phyloP scores from a whole-genome alignment of 768 basidiomycete species.

The Mycena filopes region DNA sequence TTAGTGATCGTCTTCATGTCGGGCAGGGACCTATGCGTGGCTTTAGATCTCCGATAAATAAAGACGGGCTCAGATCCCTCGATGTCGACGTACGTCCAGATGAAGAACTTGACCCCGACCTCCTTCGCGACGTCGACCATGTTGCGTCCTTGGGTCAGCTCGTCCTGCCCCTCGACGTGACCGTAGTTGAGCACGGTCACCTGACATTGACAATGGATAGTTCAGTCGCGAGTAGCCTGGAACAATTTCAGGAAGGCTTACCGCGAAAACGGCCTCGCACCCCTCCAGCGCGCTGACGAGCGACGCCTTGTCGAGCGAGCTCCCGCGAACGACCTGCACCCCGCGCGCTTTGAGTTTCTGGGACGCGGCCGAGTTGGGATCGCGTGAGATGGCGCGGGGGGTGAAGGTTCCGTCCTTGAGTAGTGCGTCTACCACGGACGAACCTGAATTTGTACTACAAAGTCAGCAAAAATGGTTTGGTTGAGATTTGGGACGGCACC shows the following conservation, averaged over 20 bases:
- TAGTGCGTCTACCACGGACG: neutral
- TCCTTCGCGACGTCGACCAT: neutral
- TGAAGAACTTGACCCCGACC: constrained; percentile 1
- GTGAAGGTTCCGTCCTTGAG: neutral
- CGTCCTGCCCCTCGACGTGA: neutral
- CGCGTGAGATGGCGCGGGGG: neutral
- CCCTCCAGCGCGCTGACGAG: neutral
- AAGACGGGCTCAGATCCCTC: neutral
- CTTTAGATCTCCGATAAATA: neutral
- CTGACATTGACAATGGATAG: neutral
- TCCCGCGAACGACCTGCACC: neutral
- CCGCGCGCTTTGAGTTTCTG: neutral
- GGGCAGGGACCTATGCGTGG: neutral
- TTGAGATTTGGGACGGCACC: too few relatives aligned
- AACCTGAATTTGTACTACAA: neutral
- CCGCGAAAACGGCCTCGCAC: constrained; percentile 7
- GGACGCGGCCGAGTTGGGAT: neutral
- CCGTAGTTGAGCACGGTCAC: neutral
- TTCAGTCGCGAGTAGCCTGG: too few relatives aligned
- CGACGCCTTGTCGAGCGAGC: neutral
- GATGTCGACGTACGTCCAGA: neutral
- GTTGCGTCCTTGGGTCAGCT: neutral
- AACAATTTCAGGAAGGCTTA: neutral
- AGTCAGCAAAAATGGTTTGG: too few relatives aligned
- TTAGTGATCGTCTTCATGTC: neutral